Evolutionary conservation across 805 yeast species (phyloP), one percentile per base, ranked within the genome.

Genomic region (Ogataea populi-albae): DNA sequence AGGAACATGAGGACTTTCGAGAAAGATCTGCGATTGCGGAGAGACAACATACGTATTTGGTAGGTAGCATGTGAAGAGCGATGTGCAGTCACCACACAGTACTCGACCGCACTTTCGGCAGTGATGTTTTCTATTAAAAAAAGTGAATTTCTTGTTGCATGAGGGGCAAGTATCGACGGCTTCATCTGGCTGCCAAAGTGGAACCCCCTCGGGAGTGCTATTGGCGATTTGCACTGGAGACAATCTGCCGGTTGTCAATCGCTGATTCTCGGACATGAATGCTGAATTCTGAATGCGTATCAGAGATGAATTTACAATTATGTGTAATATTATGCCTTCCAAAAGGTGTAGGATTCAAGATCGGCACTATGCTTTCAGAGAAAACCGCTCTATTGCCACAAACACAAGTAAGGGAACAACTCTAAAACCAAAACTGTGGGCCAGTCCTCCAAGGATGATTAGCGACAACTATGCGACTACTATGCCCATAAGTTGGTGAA

Each of bases 51-150:
- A 66, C 0, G 84, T 74, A 26, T 75, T 70, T 8, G 84, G 76
- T 29, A 79, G 66, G 53, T 80, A 83, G 22, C 68, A 64, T 5
- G 75, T 67, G 26, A 61, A 58, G 16, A 73, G 66, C 6, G 64
- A 54, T 5, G 91, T 79, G 51, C 96, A 86, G 25, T 55, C 50
- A 20, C 77, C 81, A 59, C 96, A 86, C 12, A 81, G 85, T 1
- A 87, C 81, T 22, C 77, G 66, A 3, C 96, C 96, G 62, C 96
- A 86, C 40, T 64, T 68, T 34, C 93, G 68, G 58, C 96, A 86
- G 57, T 86, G 96, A 61, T 86, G 96, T 37, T 88, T 71, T 38
- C 96, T 69, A 54, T 66, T 73, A 57, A 82, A 78, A 38, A 85
- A 59, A 2, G 79, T 66, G 61, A 79, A 86, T 25, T 45, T 36